phyloP scores from a whole-genome alignment of 306 rosid species.

The Trifolium subterraneum region DNA sequence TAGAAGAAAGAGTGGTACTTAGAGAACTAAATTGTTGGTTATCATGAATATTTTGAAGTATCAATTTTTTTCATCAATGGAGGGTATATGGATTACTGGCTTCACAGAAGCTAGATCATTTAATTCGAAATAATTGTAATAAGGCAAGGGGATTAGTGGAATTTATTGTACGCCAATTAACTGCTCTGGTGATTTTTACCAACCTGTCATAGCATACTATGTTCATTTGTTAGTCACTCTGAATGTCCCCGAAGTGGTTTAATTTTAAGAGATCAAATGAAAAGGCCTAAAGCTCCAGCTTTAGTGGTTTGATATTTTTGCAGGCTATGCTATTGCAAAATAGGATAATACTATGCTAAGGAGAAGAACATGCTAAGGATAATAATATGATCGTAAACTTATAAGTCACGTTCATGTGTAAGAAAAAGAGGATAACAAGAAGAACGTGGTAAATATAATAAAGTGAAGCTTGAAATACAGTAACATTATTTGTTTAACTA shows the following conservation, averaged over 20 bases:
- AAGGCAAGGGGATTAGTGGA: neutral
- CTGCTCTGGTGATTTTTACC: neutral
- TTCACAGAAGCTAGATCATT: neutral
- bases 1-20: neutral
- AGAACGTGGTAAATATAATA: neutral
- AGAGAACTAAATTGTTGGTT: neutral
- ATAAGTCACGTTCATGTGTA: neutral
- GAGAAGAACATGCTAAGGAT: neutral
- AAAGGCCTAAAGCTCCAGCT: neutral
- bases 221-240: neutral
- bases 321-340: neutral
- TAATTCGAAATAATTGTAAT: neutral
- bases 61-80: neutral
- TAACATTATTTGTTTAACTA: neutral
- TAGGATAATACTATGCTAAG: neutral
- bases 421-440: neutral
- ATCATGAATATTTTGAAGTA: neutral
- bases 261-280: neutral
- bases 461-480: slow-evolving; percentile 10
- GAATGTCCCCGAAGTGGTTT: neutral
- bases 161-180: neutral
- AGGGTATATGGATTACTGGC: neutral
- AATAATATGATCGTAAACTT: neutral
- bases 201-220: neutral
- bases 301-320: neutral